These are phyloP conservation scores for button mushroom (Agaricus bisporus) DNA, from an alignment of 768 basidiomycete genomes.

Conservation along the genomic window DNA sequence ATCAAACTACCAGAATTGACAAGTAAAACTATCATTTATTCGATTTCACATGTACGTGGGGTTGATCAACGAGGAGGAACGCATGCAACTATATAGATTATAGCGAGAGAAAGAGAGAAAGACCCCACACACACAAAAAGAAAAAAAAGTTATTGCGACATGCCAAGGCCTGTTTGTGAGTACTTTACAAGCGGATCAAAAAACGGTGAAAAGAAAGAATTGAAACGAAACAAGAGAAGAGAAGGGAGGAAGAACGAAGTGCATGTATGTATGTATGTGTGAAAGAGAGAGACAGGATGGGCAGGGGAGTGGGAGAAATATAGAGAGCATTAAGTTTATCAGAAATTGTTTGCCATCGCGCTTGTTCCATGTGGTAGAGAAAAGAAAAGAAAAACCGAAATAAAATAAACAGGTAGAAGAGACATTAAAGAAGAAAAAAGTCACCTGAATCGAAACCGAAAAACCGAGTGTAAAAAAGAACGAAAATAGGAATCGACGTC, in stretches of 20 bases:
- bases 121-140: too few relatives aligned
- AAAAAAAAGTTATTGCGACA: too few relatives aligned
- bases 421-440: not conserved
- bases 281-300: too few relatives aligned
- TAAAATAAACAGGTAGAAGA: not conserved
- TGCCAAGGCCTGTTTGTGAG: too few relatives aligned
- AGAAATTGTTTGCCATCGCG: not conserved
- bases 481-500: too few relatives aligned
- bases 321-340: conserved; percentile 1
- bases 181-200: not conserved
- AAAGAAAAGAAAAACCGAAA: not conserved
- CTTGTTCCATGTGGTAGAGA: conserved; percentile 2
- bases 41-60: too few relatives aligned
- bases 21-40: too few relatives aligned
- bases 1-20: too few relatives aligned
- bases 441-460: too few relatives aligned
- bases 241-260: not conserved
- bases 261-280: too few relatives aligned
- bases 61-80: not conserved
- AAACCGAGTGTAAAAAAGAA: too few relatives aligned
- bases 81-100: not conserved
- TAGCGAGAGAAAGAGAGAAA: not conserved
- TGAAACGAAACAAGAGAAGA: not conserved
- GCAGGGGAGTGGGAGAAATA: not conserved
- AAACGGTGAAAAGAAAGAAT: not conserved